Evolutionary conservation across 495 filamentous ascomycete species (phyloP), one percentile per base, ranked within the genome.

Genomic region (Lasiosphaeris hirsuta): DNA sequence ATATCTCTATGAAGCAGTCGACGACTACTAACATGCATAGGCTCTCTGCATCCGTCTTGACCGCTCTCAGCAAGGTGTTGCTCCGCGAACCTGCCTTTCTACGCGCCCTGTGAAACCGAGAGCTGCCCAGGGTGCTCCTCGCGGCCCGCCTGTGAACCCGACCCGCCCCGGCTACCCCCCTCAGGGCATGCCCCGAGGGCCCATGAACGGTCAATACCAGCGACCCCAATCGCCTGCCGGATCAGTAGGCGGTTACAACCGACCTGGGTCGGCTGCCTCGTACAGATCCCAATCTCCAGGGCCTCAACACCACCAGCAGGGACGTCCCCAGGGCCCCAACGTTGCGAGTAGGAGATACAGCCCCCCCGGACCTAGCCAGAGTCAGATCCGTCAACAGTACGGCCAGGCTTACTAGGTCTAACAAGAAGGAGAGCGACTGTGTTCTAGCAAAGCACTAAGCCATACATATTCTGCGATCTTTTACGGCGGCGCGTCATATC

Each of bases 21-120:
- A 38, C 11, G 34, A 23, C 38, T 55, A 64, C 78, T 81, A 78
- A 84, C 66, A 17, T 59, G n/a, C 7, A 33, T 59, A 92, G 88
- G 90, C 92, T 61, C 88, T 97, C 51, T 97, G 94, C 72, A 85
- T 88, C 64, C 88, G 89, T 58, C 84, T 97, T 46, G 93, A 97
- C 72, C 86, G 90, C 48, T 90, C 90, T 42, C 81, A 88, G 62
- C 92, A 97, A 75, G 94, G 94, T 72, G 95, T 97, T 48, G 90
- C 86, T 53, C 94, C 94, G 15, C 85, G 94, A 36, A 96, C 91
- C 37, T 97, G 95, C 75, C 82, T 98, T 33, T 97, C 95, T 23
- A 87, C 90, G 47, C 85, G 89, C 50, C 90, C 94, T 49, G 86
- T 97, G 63, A 96, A 97, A 77, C 91, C 94, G 39, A 15, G 58